Evolutionary conservation across 768 basidiomycete species (phyloP), one percentile per base, ranked within the genome.

Genomic region (Dendrothele bispora): DNA sequence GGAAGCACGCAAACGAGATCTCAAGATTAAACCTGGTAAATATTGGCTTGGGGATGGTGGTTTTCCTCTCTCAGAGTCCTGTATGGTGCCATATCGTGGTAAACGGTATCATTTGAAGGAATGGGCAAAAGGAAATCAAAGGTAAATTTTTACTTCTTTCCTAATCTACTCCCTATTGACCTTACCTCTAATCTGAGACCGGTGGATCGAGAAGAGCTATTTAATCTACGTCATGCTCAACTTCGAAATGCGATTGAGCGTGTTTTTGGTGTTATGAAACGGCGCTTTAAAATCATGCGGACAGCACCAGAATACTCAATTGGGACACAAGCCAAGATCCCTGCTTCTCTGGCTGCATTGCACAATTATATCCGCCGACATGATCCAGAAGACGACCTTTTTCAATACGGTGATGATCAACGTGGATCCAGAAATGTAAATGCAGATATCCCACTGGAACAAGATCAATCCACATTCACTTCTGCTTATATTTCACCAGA

Each of bases 61-160:
- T 3, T 61, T 61, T 55, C 51, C 52, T 27, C 22, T 22, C 8
- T 59, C 61, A 44, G 43, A 58, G 39, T 18, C 34, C 10, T 52
- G 63, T 8, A 52, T 67, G 12, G 51, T 62, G 2, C 62, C 62
- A 17, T 65, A 64, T 45, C 36, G 50, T 3, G 50, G 55, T 5
- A 55, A 62, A 2, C 39, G 48, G 5, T 67, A 67, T 39, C 62
- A 67, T 37, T 53, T 67, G n/a, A 39, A 45, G 5, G 60, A 67
- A 17, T 65, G 60, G 60, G 55, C 27, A 12, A 18, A 15, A n/a
- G 54, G 26, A 3, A 34, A n/a, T 15, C 7, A 42, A 5, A 39
- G 26, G 41, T 43, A 11, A 41, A 12, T 27, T 42, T 7, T 28
- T 52, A 5, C 8, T 12, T n/a, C 14, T 40, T 43, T 26, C 27